Percentiles rank a stretch among this genome's conserved stretches.
These are phyloP conservation scores for Cyclotella atomus DNA, from an alignment of 108 stramenopile species.

Conservation along the genomic window DNA sequence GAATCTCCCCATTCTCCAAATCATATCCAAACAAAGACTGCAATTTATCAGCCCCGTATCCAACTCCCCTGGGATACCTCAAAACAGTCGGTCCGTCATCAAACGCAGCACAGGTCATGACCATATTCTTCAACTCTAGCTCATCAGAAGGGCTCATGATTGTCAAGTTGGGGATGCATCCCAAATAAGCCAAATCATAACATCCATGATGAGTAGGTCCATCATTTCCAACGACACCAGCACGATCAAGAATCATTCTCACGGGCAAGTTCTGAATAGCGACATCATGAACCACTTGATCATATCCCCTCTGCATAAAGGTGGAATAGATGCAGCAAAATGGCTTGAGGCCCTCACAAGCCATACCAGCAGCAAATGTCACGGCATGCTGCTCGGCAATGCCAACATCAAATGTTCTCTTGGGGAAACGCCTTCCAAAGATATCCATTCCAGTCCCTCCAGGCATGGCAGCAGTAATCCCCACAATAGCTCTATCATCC, in stretches of 20 bases:
- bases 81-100: slow-evolving; percentile 90
- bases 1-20: slow-evolving; percentile 81
- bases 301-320: slow-evolving; percentile 97
- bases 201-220: slow-evolving; percentile 97
- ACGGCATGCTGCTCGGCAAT: slow-evolving; percentile 99
- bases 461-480: slow-evolving; percentile 98
- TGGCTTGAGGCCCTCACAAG: slow-evolving; percentile 96
- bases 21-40: slow-evolving; percentile 85
- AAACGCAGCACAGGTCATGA: slow-evolving; percentile 87
- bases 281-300: slow-evolving; percentile 97
- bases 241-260: slow-evolving; percentile 93
- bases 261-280: slow-evolving; percentile 97
- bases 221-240: slow-evolving; percentile 96
- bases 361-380: slow-evolving; percentile 97
- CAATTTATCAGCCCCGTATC: slow-evolving; percentile 92
- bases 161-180: slow-evolving; percentile 93
- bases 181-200: slow-evolving; percentile 93
- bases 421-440: slow-evolving; percentile 95
- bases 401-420: slow-evolving; percentile 97
- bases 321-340: slow-evolving; percentile 97
- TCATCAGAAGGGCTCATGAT: slow-evolving; percentile 97
- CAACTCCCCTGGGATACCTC: slow-evolving; percentile 93
- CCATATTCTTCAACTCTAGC: slow-evolving; percentile 94
- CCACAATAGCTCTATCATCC: slow-evolving; percentile 91
- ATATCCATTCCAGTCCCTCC: slow-evolving; percentile 99